Base-by-base conservation (phyloP, 176 grass and related monocot genomes). In the Zea luxurians region DNA sequence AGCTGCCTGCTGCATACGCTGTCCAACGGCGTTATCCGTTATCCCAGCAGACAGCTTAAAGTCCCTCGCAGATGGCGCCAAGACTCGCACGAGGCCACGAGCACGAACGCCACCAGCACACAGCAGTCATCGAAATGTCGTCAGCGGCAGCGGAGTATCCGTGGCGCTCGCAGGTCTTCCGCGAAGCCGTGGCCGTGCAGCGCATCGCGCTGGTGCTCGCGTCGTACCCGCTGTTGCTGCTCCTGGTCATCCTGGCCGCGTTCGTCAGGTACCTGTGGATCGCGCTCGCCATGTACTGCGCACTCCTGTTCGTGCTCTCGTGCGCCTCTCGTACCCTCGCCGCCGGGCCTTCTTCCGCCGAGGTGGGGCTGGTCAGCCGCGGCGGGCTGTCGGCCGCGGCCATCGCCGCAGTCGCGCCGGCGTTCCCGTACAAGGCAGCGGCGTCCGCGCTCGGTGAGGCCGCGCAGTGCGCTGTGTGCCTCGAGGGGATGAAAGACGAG, bases 391-490 rank as follows among this genome's bases (percentile, higher is more conserved):
- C 71, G 15, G n/a, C 20, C 9, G 44, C 18, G 2, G 57, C 89
- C 61, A 57, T 86, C 4, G 64, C 40, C 4, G 62, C 70, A 4
- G 77, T 88, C 5, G 61, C 61, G 34, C 78, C 89, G 11, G 55
- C 17, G 9, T 88, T 88, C 12, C 6, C 10, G 0, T 53, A 89
- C 72, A 37, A 47, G 7, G 46, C 37, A 0, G n/a, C 3, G 2
- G 48, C 13, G 11, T 5, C 0, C 8, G 59, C 17, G 59, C 8
- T 12, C 4, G 77, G 57, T 3, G 79, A 77, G 16, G 0, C 7
- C n/a, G 57, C n/a, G 17, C 68, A 74, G 53, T 93, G 91, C 43
- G 35, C 85, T n/a, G 75, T 97, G 77, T 93, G 93, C 88, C 55
- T 92, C 13, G 85, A 91, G 76, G 20, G 57, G 10, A n/a, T 93